phyloP scores from a whole-genome alignment of 345 rosid species.

The Linum trigynum region DNA sequence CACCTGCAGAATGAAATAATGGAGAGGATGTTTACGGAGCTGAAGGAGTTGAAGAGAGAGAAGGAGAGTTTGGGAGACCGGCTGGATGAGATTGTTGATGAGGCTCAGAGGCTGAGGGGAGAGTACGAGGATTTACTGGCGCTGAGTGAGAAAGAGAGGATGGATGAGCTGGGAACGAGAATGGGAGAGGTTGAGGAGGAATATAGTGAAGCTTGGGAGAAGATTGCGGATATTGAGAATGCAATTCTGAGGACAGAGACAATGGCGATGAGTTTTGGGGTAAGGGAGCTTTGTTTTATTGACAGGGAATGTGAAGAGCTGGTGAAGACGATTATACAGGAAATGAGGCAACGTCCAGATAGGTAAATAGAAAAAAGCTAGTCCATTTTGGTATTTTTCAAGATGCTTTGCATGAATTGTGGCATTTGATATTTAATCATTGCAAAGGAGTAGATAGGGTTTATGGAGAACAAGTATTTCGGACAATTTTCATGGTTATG shows the following conservation, averaged over 20 bases:
- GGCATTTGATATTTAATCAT: not conserved
- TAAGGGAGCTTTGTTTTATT: slow-evolving; percentile 69
- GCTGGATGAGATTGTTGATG: slow-evolving; percentile 42
- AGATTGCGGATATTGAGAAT: slow-evolving; percentile 58
- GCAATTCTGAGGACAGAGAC: slow-evolving; percentile 50
- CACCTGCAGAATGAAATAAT: slow-evolving; percentile 55
- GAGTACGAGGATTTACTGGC: slow-evolving; percentile 26
- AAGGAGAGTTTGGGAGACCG: slow-evolving; percentile 39
- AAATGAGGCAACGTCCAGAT: slow-evolving; percentile 29
- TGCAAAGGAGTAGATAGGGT: not conserved
- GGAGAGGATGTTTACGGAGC: slow-evolving; percentile 40
- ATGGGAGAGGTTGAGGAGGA: slow-evolving; percentile 47
- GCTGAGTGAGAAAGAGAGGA: slow-evolving; percentile 21
- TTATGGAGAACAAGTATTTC: not conserved
- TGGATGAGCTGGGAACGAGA: slow-evolving; percentile 35
- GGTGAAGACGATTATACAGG: slow-evolving; percentile 46
- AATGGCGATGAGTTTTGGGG: slow-evolving; percentile 50
- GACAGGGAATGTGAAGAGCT: slow-evolving; percentile 75
- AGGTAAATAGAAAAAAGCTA: slow-evolving; percentile 26
- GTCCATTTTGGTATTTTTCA: not conserved
- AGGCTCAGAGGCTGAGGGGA: slow-evolving; percentile 30
- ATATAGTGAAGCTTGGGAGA: slow-evolving; percentile 53
- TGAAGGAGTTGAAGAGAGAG: slow-evolving; percentile 40
- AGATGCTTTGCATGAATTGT: too few relatives aligned
- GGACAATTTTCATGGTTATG: not conserved